These are phyloP conservation scores for Clonostachys solani DNA, from an alignment of 2,329 filamentous ascomycete species.

Conservation along the genomic window DNA sequence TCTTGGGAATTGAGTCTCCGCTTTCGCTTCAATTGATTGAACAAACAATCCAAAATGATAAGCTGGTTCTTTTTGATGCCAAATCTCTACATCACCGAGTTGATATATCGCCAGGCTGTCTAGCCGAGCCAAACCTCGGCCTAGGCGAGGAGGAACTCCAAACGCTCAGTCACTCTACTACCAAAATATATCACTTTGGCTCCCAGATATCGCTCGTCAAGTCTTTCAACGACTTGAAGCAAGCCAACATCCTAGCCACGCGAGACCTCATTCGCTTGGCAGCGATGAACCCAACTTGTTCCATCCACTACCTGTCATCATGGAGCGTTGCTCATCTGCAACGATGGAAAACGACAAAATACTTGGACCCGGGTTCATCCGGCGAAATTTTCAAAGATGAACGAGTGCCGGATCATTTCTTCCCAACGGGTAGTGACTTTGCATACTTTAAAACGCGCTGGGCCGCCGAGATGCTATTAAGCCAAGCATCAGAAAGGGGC, in stretches of 20 bases:
- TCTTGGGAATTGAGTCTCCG: background rate
- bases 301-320: constrained; percentile 14
- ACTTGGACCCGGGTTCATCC: background rate
- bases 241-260: constrained; percentile 12
- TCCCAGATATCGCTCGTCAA: constrained; percentile 16
- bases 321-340: constrained; percentile 18
- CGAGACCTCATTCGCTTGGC: constrained; percentile 16
- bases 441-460: constrained; percentile 19
- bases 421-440: constrained; percentile 13
- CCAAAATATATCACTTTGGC: constrained; percentile 17
- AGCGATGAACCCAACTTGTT: constrained; percentile 7
- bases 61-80: background rate
- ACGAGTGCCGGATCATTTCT: background rate
- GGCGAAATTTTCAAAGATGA: background rate
- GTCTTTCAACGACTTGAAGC: constrained; percentile 12
- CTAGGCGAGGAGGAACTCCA: constrained; percentile 12
- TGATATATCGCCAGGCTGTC: constrained; percentile 5
- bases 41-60: background rate
- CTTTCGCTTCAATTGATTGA: background rate
- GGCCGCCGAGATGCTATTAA: constrained; percentile 15
- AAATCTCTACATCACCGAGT: constrained; percentile 7
- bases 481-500: constrained; percentile 13
- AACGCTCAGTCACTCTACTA: constrained; percentile 11
- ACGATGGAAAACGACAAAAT: constrained; percentile 11
- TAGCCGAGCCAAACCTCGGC: constrained; percentile 12